Evolutionary conservation across 345 rosid species (phyloP).

Genomic region (Fremontodendron californicum): DNA sequence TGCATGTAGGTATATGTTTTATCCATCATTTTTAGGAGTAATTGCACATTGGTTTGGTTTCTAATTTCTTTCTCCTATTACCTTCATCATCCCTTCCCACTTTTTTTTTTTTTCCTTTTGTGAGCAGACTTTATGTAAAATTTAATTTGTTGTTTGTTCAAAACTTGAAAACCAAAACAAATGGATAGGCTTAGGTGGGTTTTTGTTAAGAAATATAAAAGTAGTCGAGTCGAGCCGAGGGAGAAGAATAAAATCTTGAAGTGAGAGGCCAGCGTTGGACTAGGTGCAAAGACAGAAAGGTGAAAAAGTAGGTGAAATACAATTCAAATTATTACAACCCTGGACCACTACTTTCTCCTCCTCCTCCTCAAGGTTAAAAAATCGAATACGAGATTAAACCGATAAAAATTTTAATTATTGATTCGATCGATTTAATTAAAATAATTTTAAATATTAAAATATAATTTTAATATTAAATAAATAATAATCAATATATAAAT

Average conservation of each 20-base stretch:
- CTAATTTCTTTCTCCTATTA: background rate
- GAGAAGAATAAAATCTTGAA: background rate
- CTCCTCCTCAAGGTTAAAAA: too few species aligned
- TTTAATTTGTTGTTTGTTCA: background rate
- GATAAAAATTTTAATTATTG: too few species aligned
- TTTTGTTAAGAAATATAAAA: background rate
- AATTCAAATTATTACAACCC: too few species aligned
- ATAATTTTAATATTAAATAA: too few species aligned
- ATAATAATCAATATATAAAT: too few species aligned
- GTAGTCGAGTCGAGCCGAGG: too few species aligned
- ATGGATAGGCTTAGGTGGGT: slow-evolving; percentile 9
- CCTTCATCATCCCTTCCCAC: background rate
- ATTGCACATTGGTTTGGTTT: background rate
- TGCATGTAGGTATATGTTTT: slow-evolving; percentile 12
- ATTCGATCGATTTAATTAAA: too few species aligned
- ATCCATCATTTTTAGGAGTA: background rate
- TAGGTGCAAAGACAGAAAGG: slow-evolving; percentile 19
- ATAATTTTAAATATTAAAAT: too few species aligned
- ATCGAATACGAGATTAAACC: too few species aligned
- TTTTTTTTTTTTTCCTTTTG: background rate
- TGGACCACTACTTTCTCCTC: background rate
- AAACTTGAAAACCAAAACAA: background rate
- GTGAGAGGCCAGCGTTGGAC: slow-evolving; percentile 23
- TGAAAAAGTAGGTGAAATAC: slow-evolving; percentile 41
- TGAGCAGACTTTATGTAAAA: background rate